phyloP scores from a whole-genome alignment of 331 rosid species.

The Rhamnella rubrinervis region DNA sequence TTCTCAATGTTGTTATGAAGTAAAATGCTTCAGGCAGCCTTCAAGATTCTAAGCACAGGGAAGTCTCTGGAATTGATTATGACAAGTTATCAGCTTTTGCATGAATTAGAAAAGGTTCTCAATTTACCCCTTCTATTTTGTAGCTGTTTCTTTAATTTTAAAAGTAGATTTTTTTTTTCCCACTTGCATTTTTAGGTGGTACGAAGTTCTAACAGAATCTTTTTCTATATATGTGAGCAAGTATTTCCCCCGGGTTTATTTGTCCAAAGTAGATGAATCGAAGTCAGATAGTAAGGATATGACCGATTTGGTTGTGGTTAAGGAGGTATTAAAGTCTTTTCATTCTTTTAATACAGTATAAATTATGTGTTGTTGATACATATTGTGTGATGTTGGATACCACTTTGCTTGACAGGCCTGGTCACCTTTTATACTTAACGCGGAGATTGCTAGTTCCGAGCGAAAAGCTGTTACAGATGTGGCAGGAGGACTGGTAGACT shows the following conservation, averaged over 20 bases:
- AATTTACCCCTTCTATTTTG: not conserved
- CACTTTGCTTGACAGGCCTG: slow-evolving; percentile 52
- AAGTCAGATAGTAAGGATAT: slow-evolving; percentile 22
- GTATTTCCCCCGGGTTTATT: slow-evolving; percentile 64
- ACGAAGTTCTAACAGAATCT: slow-evolving; percentile 15
- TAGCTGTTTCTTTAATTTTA: not conserved
- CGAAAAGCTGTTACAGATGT: slow-evolving; percentile 32
- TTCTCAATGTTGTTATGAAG: slow-evolving; percentile 26
- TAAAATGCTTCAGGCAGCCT: slow-evolving; percentile 40
- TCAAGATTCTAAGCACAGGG: slow-evolving; percentile 42
- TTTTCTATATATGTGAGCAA: slow-evolving; percentile 19
- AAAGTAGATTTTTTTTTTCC: not conserved
- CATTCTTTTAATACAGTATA: slow-evolving; percentile 2
- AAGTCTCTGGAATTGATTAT: slow-evolving; percentile 44
- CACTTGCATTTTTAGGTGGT: not conserved
- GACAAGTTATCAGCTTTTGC: slow-evolving; percentile 55
- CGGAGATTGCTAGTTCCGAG: slow-evolving; percentile 32
- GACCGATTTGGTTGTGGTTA: slow-evolving; percentile 42
- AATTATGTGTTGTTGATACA: not conserved
- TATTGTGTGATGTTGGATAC: not conserved
- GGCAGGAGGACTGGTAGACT: slow-evolving; percentile 43
- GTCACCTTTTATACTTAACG: slow-evolving; percentile 51
- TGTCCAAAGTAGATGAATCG: slow-evolving; percentile 29
- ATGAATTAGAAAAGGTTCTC: slow-evolving; percentile 68
- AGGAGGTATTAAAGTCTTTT: slow-evolving; percentile 53